Evolutionary conservation across 192 early-diverging fungal species (phyloP).

Genomic region (Coemansia sp.): DNA sequence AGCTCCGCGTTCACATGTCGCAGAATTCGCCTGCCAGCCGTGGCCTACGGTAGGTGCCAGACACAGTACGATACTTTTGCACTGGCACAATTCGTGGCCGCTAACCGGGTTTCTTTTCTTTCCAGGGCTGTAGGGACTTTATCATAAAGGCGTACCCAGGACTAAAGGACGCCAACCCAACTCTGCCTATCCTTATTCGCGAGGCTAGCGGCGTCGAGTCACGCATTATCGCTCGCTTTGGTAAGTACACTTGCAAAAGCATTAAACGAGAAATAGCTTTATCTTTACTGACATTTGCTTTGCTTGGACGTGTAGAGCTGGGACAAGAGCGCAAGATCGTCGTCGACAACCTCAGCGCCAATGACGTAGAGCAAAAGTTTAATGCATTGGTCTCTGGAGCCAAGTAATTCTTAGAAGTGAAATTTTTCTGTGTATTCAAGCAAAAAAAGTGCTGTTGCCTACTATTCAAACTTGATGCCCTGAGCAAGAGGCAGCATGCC

Average conservation of each 20-base stretch:
- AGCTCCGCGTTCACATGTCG: constrained; percentile 88
- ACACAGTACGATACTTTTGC: background rate
- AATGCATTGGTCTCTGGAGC: constrained; percentile 58
- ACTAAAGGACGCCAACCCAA: constrained; percentile 85
- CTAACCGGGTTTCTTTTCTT: background rate
- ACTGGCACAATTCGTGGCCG: background rate
- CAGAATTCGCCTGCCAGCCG: constrained; percentile 74
- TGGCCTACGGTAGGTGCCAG: constrained; percentile 65
- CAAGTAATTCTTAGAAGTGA: constrained; percentile 29
- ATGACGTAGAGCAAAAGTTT: constrained; percentile 72
- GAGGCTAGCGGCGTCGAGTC: constrained; percentile 84
- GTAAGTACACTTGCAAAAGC: constrained; percentile 51
- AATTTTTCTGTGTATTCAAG: background rate
- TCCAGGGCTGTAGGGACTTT: constrained; percentile 69
- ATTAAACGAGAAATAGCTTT: background rate
- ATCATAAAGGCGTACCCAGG: constrained; percentile 74
- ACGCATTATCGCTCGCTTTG: constrained; percentile 86
- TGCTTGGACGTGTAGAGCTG: constrained; percentile 56
- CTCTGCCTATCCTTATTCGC: constrained; percentile 85
- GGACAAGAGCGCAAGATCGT: constrained; percentile 78
- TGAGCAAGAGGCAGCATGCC: constrained; percentile 87
- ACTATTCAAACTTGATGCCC: constrained; percentile 91
- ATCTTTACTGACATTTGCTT: background rate
- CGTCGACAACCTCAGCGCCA: constrained; percentile 69
- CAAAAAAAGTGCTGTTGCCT: background rate